Conservation (phyloP, 2,329 filamentous ascomycete genomes). For the Kalaharituber pfeilii region DNA sequence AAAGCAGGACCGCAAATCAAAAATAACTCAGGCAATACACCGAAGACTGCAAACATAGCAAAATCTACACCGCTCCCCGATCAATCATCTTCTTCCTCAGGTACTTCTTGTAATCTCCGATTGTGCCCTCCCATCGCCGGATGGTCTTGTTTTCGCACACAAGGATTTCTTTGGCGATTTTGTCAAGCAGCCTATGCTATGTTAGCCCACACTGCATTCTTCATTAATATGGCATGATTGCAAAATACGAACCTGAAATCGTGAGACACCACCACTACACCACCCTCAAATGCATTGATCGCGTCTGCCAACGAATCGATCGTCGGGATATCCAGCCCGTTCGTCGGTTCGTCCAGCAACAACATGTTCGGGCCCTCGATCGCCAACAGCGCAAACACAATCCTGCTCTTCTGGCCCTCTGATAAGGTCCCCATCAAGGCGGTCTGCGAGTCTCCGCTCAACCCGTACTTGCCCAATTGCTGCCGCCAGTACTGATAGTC, state of each 20-base stretch:
- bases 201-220: slow-evolving; percentile 24
- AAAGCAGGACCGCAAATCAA: no score
- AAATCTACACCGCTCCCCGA: slow-evolving; percentile 59
- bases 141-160: slow-evolving; percentile 98
- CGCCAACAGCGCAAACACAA: slow-evolving; percentile 89
- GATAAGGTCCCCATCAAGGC: slow-evolving; percentile 95
- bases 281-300: slow-evolving; percentile 88
- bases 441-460: slow-evolving; percentile 84
- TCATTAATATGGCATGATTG: background rate
- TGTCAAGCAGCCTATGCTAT: slow-evolving; percentile 68
- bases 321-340: slow-evolving; percentile 96
- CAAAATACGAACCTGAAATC: slow-evolving; percentile 70
- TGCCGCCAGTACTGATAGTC: slow-evolving; percentile 99
- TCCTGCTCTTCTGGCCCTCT: slow-evolving; percentile 92
- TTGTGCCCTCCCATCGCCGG: slow-evolving; percentile 69
- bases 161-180: slow-evolving; percentile 98
- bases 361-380: slow-evolving; percentile 97
- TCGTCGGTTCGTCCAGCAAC: slow-evolving; percentile 93
- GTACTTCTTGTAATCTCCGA: slow-evolving; percentile 94
- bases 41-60: no score
- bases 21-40: no score
- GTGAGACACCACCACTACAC: slow-evolving; percentile 96
- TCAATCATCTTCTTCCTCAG: slow-evolving; percentile 97
- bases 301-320: slow-evolving; percentile 95
- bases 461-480: slow-evolving; percentile 85